Conservation (phyloP, 768 basidiomycete species). For the Nidularia pulvinata region DNA sequence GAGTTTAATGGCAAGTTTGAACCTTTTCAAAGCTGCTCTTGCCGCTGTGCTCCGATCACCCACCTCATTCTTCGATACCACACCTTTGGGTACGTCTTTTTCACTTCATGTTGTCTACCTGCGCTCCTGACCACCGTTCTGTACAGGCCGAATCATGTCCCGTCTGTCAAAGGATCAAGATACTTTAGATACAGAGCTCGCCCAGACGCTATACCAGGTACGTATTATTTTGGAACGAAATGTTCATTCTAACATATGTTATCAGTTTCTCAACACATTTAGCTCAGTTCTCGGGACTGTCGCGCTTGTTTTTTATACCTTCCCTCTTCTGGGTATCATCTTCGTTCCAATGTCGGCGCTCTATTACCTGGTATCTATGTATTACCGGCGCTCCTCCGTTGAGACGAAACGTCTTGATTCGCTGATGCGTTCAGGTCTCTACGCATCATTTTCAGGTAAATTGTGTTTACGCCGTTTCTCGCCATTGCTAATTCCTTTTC, state of each 20-base stretch:
- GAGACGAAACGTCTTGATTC: conserved; percentile 69
- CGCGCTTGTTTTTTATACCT: conserved; percentile 64
- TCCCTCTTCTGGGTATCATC: conserved; percentile 66
- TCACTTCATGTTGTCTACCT: neutral
- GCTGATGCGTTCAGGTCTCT: conserved; percentile 55
- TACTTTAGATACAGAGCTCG: conserved; percentile 49
- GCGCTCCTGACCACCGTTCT: neutral
- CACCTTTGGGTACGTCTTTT: conserved; percentile 50
- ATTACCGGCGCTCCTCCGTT: conserved; percentile 61
- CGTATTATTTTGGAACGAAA: neutral
- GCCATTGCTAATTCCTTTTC: neutral
- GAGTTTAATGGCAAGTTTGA: conserved; percentile 38
- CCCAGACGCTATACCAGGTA: conserved; percentile 47
- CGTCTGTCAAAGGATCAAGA: conserved; percentile 65
- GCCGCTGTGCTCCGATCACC: conserved; percentile 59
- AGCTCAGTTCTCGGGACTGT: conserved; percentile 51
- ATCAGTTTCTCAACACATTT: conserved; percentile 37
- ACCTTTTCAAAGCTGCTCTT: conserved; percentile 57
- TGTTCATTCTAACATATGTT: neutral
- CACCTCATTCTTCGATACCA: conserved; percentile 72
- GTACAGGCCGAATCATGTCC: conserved; percentile 53
- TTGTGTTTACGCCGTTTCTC: neutral
- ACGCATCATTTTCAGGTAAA: conserved; percentile 56
- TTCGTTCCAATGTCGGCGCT: conserved; percentile 52
- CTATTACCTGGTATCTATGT: conserved; percentile 53